Evolutionary conservation across 495 filamentous ascomycete genomes (phyloP).

Genomic region (Xylaria intraflava): DNA sequence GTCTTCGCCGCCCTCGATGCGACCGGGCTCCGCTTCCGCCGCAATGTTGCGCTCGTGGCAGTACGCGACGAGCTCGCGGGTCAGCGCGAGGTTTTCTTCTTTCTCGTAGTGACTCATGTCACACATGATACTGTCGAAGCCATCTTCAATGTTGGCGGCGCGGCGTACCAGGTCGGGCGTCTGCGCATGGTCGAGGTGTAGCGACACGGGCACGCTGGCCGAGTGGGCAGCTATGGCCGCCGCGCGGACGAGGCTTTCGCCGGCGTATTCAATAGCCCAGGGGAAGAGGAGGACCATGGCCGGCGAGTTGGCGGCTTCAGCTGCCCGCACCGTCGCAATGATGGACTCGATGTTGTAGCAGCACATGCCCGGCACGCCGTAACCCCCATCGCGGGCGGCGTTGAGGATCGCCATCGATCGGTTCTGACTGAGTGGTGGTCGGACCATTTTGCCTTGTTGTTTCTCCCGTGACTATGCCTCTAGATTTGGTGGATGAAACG

Average conservation of each 20-base stretch:
- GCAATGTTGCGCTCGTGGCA: conserved; percentile 71
- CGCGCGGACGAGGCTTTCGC: conserved; percentile 52
- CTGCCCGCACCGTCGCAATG: conserved; percentile 70
- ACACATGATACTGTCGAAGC: conserved; percentile 77
- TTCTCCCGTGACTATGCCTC: background rate
- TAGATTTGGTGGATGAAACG: background rate
- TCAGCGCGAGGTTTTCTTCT: conserved; percentile 68
- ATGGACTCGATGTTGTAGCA: conserved; percentile 85
- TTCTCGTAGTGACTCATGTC: conserved; percentile 81
- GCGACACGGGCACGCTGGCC: conserved; percentile 62
- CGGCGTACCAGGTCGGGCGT: conserved; percentile 61
- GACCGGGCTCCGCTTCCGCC: conserved; percentile 72
- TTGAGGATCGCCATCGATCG: conserved; percentile 63
- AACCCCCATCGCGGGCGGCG: conserved; percentile 56
- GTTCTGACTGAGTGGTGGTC: conserved; percentile 49
- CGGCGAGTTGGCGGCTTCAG: conserved; percentile 64
- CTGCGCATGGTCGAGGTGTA: conserved; percentile 75
- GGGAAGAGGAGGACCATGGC: conserved; percentile 83
- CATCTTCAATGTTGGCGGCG: conserved; percentile 55
- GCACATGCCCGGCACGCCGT: conserved; percentile 70
- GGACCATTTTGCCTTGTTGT: conserved; percentile 36
- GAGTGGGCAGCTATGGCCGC: conserved; percentile 56
- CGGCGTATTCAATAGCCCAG: conserved; percentile 71
- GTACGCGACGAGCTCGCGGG: conserved; percentile 61
- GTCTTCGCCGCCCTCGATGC: conserved; percentile 82